Evolutionary conservation across 2,329 filamentous ascomycete genomes (phyloP).

Genomic region (Capronia americana): DNA sequence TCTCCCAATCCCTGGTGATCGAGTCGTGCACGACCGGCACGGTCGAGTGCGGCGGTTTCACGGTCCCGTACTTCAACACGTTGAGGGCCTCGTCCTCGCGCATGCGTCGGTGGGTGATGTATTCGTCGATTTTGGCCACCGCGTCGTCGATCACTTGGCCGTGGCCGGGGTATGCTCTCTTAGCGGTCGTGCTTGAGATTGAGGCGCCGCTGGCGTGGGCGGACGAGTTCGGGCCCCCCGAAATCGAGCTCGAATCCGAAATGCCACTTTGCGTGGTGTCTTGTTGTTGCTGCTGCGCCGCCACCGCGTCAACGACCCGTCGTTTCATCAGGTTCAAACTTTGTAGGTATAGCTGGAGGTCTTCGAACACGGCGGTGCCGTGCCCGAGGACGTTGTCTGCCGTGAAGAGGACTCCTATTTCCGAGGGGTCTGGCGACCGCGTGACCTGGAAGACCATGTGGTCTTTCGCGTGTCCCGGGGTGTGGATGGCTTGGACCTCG

Average conservation of each 20-base stretch:
- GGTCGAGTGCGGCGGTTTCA: conserved; percentile 23
- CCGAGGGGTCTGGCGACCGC: conserved; percentile 45
- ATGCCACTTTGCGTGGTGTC: background rate
- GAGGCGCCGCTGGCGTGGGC: background rate
- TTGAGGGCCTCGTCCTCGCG: conserved; percentile 79
- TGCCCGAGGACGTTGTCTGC: conserved; percentile 89
- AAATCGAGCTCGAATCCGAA: background rate
- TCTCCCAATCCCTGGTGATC: conserved; percentile 33
- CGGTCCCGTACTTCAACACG: conserved; percentile 59
- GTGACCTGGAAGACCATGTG: conserved; percentile 79
- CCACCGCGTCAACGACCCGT: conserved; percentile 18
- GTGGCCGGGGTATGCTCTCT: conserved; percentile 85
- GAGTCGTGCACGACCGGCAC: conserved; percentile 36
- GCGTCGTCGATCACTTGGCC: conserved; percentile 79
- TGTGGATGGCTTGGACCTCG: conserved; percentile 68
- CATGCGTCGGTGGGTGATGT: conserved; percentile 79
- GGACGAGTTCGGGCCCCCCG: background rate
- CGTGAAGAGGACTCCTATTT: conserved; percentile 84
- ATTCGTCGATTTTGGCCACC: conserved; percentile 74
- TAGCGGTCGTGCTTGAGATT: conserved; percentile 43
- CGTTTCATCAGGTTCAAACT: conserved; percentile 71
- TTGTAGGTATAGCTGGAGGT: conserved; percentile 70
- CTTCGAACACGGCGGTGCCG: conserved; percentile 84
- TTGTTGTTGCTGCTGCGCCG: background rate
- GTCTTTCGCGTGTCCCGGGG: conserved; percentile 79